Conservation (phyloP, 345 rosid species). For the sweet orange (Citrus sinensis) region DVS_A1.0 CM039163.1:41768001-41768500, state of each 20-base stretch:
- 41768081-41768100: too few relatives aligned
- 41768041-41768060: too few relatives aligned
- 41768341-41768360: slow-evolving; percentile 19
- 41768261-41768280: slow-evolving; percentile 9
- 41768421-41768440: slow-evolving; percentile 23
- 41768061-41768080: too few relatives aligned
- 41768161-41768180: too few relatives aligned
- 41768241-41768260: background rate
- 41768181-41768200: too few relatives aligned
- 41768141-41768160: too few relatives aligned
- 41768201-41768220: too few relatives aligned
- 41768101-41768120: too few relatives aligned
- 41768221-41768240: too few relatives aligned
- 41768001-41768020: too few relatives aligned
- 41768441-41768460: slow-evolving; percentile 18
- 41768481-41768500: slow-evolving; percentile 19
- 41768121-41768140: too few relatives aligned
- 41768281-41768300: slow-evolving; percentile 12
- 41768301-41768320: slow-evolving; percentile 12
- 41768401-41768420: slow-evolving; percentile 12
- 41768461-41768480: slow-evolving; percentile 18
- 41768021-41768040: too few relatives aligned
- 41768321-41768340: slow-evolving; percentile 34
- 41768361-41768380: background rate
- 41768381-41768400: background rate